Conservation (phyloP, 1,284 basidiomycete species). For the Puccinia triticina region DNA sequence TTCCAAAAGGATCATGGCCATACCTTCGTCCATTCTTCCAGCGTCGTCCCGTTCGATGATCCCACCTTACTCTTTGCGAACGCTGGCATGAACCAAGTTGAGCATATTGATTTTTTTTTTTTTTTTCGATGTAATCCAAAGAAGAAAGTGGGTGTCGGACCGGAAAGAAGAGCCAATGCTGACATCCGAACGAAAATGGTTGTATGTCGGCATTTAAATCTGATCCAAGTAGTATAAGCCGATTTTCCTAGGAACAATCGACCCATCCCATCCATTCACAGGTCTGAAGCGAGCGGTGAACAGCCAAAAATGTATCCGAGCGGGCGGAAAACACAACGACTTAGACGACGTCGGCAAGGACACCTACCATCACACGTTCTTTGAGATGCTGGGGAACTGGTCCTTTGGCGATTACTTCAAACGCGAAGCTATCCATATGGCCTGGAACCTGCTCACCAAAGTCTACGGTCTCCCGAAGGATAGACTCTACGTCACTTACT, state of each 20-base stretch:
- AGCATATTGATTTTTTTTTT: constrained; percentile 15
- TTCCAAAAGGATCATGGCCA: constrained; percentile 35
- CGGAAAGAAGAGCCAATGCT: neutral
- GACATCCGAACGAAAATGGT: neutral
- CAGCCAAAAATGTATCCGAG: constrained; percentile 50
- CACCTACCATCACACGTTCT: constrained; percentile 51
- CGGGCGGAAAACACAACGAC: constrained; percentile 50
- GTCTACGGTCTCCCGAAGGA: constrained; percentile 44
- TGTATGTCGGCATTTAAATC: neutral
- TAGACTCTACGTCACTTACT: constrained; percentile 50
- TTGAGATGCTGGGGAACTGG: constrained; percentile 51
- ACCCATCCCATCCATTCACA: constrained; percentile 27
- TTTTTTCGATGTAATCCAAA: neutral
- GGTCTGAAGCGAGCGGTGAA: constrained; percentile 47
- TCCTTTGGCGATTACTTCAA: constrained; percentile 52
- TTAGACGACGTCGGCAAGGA: constrained; percentile 50
- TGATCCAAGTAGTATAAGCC: constrained; percentile 43
- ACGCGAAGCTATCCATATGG: constrained; percentile 28
- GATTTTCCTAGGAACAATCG: constrained; percentile 47
- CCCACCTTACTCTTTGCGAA: constrained; percentile 95
- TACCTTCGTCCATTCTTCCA: constrained; percentile 46
- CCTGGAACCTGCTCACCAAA: constrained; percentile 37
- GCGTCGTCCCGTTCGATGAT: constrained; percentile 55
- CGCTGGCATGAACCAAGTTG: constrained; percentile 64
- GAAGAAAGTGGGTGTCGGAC: neutral